Conservation (phyloP, 1,139 yeast genomes). For the Suhomyces bolitotheri region DNA sequence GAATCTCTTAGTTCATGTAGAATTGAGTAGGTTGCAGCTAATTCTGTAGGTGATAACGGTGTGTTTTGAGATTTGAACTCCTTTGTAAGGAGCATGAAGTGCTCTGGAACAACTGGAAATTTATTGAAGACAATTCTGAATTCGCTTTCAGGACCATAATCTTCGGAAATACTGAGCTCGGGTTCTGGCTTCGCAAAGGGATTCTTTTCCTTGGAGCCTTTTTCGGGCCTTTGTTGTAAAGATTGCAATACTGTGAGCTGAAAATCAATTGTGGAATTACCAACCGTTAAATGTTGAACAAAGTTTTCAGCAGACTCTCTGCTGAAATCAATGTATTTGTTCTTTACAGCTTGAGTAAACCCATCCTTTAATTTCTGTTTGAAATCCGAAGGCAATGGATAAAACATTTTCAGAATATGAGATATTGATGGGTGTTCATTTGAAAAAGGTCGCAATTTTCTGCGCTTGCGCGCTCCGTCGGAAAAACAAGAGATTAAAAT, state of each 20-base stretch:
- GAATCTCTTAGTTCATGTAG: slow-evolving; percentile 33
- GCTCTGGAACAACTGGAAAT: slow-evolving; percentile 79
- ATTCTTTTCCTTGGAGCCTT: slow-evolving; percentile 43
- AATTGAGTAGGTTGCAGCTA: slow-evolving; percentile 57
- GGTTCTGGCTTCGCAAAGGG: slow-evolving; percentile 86
- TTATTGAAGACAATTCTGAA: slow-evolving; percentile 77
- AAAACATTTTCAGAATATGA: too few species aligned
- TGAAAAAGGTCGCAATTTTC: too few species aligned
- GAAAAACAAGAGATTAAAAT: background rate
- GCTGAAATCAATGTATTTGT: slow-evolving; percentile 30
- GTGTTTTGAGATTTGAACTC: slow-evolving; percentile 69
- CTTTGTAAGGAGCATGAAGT: slow-evolving; percentile 75
- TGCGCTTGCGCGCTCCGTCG: background rate
- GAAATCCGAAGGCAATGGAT: slow-evolving; percentile 30
- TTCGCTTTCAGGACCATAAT: slow-evolving; percentile 47
- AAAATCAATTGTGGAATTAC: slow-evolving; percentile 22
- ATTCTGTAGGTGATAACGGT: slow-evolving; percentile 68
- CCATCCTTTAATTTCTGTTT: slow-evolving; percentile 22
- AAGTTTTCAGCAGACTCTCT: slow-evolving; percentile 31
- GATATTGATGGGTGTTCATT: too few species aligned
- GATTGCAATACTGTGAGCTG: slow-evolving; percentile 40
- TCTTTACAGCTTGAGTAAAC: slow-evolving; percentile 30
- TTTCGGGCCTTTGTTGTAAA: slow-evolving; percentile 59
- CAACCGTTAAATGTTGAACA: slow-evolving; percentile 20
- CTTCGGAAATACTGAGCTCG: slow-evolving; percentile 60